Evolutionary conservation across 805 yeast species (phyloP), one percentile per base, ranked within the genome.

Genomic region (Blastobotrys attinorum): DNA sequence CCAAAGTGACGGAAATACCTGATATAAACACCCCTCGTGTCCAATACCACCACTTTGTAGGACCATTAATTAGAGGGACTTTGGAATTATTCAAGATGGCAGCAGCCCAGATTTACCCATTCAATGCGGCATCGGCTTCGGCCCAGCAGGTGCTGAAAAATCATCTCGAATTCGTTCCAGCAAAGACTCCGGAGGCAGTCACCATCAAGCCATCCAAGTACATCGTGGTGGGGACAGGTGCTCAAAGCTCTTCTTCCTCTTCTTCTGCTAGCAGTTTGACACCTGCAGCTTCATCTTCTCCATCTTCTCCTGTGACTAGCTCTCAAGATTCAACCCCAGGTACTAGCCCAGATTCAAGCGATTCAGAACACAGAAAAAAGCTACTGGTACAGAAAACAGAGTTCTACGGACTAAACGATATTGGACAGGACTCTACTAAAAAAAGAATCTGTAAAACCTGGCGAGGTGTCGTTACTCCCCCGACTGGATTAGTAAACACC

Each of bases 401-500:
- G 37, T 83, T 79, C 53, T 80, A 73, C 58, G 74, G 68, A 45
- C 61, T 81, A 25, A 77, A 77, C 58, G 92, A 83, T 59, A 53
- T 62, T 31, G 48, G 62, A 3, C 61, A 68, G 37, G 94, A 85
- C 57, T 71, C 86, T 1, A 75, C 78, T 49, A 63, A 64, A 1
- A 73, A 82, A 6, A 69, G 85, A 43, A 80, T 87, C 23, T 58
- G 66, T 45, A 88, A 87, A 60, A 79, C 78, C 46, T 88, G 96
- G 73, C 64, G 74, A 43, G 60, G 52, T 8, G 20, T 66, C 11
- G 61, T 62, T 3, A 57, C 64, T 32, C 71, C 72, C 29, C 81
- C 81, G n/a, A 53, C 64, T 22, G 98, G 98, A 0, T 67, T 90
- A 40, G 63, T 83, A 40, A 90, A 90, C 62, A 89, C 83, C 53